Conservation (phyloP, 2,329 filamentous ascomycete genomes). For the Apiospora malaysiana region DNA sequence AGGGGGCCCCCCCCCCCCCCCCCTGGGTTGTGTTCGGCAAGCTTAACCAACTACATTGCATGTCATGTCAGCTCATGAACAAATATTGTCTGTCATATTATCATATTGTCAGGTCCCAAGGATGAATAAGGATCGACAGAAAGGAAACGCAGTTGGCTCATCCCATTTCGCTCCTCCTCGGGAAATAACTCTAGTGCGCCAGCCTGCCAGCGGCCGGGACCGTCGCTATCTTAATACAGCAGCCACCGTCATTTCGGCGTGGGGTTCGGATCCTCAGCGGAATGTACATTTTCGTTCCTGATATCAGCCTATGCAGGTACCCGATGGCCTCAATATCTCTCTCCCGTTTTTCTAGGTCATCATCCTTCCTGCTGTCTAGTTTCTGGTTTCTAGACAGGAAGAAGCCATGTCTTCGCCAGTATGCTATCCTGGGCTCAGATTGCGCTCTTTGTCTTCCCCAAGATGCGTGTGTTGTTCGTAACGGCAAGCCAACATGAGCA, state of each 20-base stretch:
- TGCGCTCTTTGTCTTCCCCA: neutral
- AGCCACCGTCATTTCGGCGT: slow-evolving; percentile 6
- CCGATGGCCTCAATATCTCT: neutral
- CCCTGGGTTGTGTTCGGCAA: neutral
- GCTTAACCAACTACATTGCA: neutral
- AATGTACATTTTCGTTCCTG: neutral
- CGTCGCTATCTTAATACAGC: neutral
- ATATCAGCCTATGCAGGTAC: slow-evolving; percentile 13
- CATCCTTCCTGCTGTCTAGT: neutral
- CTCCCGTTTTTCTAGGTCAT: neutral
- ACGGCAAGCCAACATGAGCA: neutral
- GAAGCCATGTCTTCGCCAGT: neutral
- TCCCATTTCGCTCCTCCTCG: neutral
- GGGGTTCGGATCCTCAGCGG: neutral
- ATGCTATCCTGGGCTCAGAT: neutral
- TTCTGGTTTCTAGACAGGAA: neutral
- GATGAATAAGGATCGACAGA: neutral
- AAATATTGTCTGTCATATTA: too few species aligned
- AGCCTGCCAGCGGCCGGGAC: neutral
- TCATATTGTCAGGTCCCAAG: neutral
- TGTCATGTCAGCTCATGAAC: neutral
- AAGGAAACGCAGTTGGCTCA: neutral
- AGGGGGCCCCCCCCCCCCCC: neutral
- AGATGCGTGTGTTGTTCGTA: neutral
- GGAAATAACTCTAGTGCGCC: neutral